These are phyloP conservation scores for Phycomyces nitens DNA, from an alignment of 192 early-diverging fungal species.

Conservation along the genomic window DNA sequence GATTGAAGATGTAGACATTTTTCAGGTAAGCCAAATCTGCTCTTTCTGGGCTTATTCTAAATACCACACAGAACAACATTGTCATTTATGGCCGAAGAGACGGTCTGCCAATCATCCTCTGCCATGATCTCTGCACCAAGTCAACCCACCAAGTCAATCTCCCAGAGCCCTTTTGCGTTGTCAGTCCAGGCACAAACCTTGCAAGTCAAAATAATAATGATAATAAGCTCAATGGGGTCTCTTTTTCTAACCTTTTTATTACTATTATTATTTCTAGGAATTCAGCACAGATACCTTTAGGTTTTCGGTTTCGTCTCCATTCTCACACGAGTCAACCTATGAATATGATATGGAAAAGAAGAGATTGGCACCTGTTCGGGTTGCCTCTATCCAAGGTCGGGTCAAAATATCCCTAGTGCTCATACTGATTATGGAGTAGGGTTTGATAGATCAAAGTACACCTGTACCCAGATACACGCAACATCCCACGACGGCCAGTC, in stretches of 20 bases:
- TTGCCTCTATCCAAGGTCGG: conserved; percentile 47
- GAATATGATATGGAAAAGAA: conserved; percentile 61
- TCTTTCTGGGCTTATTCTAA: neutral
- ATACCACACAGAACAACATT: conserved; percentile 35
- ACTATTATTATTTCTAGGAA: conserved; percentile 31
- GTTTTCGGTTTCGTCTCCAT: conserved; percentile 61
- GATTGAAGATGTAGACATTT: conserved; percentile 77
- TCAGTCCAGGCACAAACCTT: conserved; percentile 57
- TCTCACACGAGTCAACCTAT: conserved; percentile 60
- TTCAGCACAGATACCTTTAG: conserved; percentile 55
- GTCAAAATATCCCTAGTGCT: neutral
- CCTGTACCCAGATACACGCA: conserved; percentile 45
- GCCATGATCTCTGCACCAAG: conserved; percentile 39
- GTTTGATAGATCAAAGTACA: conserved; percentile 44
- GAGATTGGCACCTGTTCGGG: conserved; percentile 38
- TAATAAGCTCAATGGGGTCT: neutral
- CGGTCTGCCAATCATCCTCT: conserved; percentile 52
- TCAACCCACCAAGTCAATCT: conserved; percentile 42
- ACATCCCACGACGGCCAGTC: conserved; percentile 36
- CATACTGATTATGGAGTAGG: conserved; percentile 19
- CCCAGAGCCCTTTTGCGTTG: conserved; percentile 53
- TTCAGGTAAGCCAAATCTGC: conserved; percentile 38
- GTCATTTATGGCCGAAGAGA: conserved; percentile 49
- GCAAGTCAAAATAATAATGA: conserved; percentile 26
- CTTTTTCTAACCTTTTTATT: too few relatives aligned